A percentile compares a stretch with the other conserved stretches of the same genome.
Evolutionary conservation across 805 yeast species (phyloP).

Genomic region (Metschnikowia cerradonensis): DNA sequence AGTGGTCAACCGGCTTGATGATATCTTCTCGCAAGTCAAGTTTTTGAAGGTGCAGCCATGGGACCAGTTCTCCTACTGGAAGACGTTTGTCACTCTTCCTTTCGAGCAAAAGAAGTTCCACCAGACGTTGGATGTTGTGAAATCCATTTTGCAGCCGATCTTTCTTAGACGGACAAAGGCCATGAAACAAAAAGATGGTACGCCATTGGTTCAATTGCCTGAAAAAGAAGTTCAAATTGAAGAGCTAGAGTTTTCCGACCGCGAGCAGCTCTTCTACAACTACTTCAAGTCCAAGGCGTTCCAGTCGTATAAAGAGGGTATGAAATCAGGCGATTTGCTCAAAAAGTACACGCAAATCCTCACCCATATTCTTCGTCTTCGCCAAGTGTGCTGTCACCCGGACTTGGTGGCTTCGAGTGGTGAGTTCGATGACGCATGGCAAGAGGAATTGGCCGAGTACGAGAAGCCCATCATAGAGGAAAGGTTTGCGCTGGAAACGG

Average conservation of each 20-base stretch:
- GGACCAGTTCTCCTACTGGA: conserved; percentile 84
- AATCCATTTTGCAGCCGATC: conserved; percentile 78
- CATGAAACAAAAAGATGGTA: conserved; percentile 73
- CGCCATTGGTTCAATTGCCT: conserved; percentile 72
- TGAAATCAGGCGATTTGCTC: conserved; percentile 63
- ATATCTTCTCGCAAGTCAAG: conserved; percentile 70
- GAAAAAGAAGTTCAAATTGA: conserved; percentile 69
- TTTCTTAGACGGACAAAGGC: conserved; percentile 79
- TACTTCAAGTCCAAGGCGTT: conserved; percentile 68
- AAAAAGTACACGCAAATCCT: conserved; percentile 74
- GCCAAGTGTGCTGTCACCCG: conserved; percentile 88
- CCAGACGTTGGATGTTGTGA: conserved; percentile 79
- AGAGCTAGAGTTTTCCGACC: conserved; percentile 58
- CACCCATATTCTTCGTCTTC: conserved; percentile 74
- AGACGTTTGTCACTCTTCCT: conserved; percentile 75
- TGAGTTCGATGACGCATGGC: conserved; percentile 51
- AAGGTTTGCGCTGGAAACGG: conserved; percentile 21
- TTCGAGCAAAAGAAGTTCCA: conserved; percentile 69
- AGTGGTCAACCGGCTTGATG: conserved; percentile 82
- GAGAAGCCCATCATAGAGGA: conserved; percentile 14
- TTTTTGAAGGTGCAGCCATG: conserved; percentile 85
- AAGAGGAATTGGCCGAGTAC: conserved; percentile 17
- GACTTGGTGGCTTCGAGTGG: conserved; percentile 51
- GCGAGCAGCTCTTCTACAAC: conserved; percentile 63
- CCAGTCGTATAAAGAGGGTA: conserved; percentile 53